Conservation (phyloP, 352 stramenopile genomes). For the Globisporangium nunn region DNA sequence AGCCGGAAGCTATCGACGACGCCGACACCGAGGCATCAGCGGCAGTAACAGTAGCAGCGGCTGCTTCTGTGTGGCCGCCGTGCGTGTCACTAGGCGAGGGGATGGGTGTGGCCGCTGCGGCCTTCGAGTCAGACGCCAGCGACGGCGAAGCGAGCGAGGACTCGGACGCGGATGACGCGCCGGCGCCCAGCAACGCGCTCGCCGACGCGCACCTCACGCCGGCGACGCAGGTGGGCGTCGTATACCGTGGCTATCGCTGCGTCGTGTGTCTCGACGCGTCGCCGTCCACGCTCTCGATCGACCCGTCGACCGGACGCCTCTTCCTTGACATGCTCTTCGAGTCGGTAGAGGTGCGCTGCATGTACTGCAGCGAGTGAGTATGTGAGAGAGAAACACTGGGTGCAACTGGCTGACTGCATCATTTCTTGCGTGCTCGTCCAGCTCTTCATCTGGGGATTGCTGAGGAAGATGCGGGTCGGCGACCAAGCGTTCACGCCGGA, state of each 20-base stretch:
- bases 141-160: slow-evolving; percentile 6
- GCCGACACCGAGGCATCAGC: neutral
- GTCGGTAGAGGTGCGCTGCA: slow-evolving; percentile 40
- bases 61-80: neutral
- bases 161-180: slow-evolving; percentile 4
- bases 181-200: slow-evolving; percentile 7
- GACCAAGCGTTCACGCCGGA: slow-evolving; percentile 43
- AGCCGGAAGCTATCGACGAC: slow-evolving; percentile 5
- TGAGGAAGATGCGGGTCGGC: slow-evolving; percentile 54
- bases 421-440: slow-evolving; percentile 10
- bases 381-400: neutral
- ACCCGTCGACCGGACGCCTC: slow-evolving; percentile 54
- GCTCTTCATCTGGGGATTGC: slow-evolving; percentile 66
- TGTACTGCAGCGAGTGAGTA: neutral
- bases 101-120: slow-evolving; percentile 57
- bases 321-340: slow-evolving; percentile 82
- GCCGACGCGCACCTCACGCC: slow-evolving; percentile 29
- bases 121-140: slow-evolving; percentile 15
- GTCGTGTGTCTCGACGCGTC: slow-evolving; percentile 82
- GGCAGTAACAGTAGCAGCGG: slow-evolving; percentile 1
- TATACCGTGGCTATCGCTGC: slow-evolving; percentile 77
- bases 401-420: neutral
- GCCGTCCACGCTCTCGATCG: slow-evolving; percentile 78
- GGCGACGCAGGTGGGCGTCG: slow-evolving; percentile 36
- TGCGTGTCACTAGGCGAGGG: slow-evolving; percentile 51